phyloP scores from a whole-genome alignment of 371 early-diverging fungal genomes.

The Mortierella sp. region DNA sequence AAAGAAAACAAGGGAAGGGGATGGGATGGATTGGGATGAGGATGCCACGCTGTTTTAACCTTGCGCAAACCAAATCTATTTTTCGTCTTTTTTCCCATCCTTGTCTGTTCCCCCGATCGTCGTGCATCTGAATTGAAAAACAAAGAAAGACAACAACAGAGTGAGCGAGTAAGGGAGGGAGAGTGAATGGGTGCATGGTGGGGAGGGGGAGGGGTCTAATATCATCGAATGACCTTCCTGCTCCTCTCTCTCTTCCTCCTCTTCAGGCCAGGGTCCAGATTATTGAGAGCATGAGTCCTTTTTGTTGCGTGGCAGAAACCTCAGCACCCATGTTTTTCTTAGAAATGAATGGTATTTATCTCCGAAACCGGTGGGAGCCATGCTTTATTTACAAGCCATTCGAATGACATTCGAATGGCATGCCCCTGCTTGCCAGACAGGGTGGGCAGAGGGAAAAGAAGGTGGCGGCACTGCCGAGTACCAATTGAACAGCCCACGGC shows the following conservation, averaged over 20 bases:
- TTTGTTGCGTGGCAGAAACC: too few species aligned
- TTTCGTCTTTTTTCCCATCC: slow-evolving; percentile 3
- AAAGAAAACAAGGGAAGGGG: neutral
- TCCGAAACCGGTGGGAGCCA: too few species aligned
- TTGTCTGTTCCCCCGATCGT: neutral
- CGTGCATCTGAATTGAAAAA: neutral
- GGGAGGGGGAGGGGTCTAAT: neutral
- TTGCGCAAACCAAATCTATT: slow-evolving; percentile 7
- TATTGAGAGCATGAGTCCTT: too few species aligned
- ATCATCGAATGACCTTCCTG: neutral
- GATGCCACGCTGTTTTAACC: slow-evolving; percentile 11
- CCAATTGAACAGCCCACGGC: too few species aligned
- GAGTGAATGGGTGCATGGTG: neutral
- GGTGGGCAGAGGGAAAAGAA: too few species aligned
- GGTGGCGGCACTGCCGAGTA: too few species aligned
- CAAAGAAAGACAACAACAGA: neutral
- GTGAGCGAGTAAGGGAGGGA: neutral
- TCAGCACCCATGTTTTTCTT: too few species aligned
- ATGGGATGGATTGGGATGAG: neutral
- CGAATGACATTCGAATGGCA: too few species aligned
- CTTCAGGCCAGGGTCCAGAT: slow-evolving; percentile 1
- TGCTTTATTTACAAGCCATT: too few species aligned
- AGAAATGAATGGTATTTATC: too few species aligned
- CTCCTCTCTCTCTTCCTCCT: neutral
- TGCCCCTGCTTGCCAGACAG: too few species aligned